A percentile compares a stretch with the other conserved stretches of the same genome.
Conservation (phyloP, 345 rosid genomes). For the Hirschfeldia incana region DNA sequence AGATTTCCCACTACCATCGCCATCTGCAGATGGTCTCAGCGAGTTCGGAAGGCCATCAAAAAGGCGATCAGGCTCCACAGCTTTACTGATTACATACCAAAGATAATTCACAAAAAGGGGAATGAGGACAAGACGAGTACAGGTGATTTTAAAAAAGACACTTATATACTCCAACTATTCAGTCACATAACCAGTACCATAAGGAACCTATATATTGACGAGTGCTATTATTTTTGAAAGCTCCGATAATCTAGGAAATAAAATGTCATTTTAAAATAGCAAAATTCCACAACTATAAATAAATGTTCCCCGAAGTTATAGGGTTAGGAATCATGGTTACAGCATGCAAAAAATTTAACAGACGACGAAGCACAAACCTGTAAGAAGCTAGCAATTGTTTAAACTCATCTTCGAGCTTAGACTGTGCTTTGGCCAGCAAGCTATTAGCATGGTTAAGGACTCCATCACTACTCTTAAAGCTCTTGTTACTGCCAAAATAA, state of each 20-base stretch:
- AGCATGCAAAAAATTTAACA: too few relatives aligned
- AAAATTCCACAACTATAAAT: background rate
- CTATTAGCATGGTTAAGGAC: constrained; percentile 67
- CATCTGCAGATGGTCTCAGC: constrained; percentile 75
- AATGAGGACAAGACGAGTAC: constrained; percentile 21
- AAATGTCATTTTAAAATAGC: background rate
- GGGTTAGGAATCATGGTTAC: background rate
- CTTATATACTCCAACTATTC: background rate
- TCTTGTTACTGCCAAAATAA: constrained; percentile 66
- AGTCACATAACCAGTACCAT: constrained; percentile 1
- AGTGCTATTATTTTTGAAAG: background rate
- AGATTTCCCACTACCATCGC: constrained; percentile 47
- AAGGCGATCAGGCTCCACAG: constrained; percentile 93
- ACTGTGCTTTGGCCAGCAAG: constrained; percentile 86
- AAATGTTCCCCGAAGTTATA: background rate
- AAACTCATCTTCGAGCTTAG: constrained; percentile 94
- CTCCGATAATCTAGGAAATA: background rate
- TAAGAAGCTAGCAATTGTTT: constrained; percentile 73
- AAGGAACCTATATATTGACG: background rate
- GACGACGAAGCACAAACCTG: constrained; percentile 54
- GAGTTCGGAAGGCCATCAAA: constrained; percentile 94
- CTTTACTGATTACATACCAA: constrained; percentile 59
- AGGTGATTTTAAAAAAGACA: constrained; percentile 4
- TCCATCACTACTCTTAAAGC: constrained; percentile 71
- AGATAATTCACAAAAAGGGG: constrained; percentile 7